Evolutionary conservation across 73 alveolate genomes (phyloP).

Genomic region (Uronychia binucleata): DNA sequence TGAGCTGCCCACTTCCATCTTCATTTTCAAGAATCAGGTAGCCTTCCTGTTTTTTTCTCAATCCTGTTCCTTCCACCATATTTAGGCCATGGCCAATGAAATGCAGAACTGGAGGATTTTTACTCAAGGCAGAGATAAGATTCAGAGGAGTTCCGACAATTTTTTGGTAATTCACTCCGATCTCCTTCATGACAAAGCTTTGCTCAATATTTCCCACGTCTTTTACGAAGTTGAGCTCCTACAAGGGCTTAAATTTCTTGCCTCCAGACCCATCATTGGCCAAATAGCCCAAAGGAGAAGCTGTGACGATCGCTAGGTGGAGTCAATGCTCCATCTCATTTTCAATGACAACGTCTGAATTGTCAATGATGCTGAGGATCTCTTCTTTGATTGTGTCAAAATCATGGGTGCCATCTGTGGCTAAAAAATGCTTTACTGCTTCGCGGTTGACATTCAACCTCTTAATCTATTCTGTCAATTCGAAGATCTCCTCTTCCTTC

Average conservation of each 20-base stretch:
- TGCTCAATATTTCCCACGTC: constrained; percentile 6
- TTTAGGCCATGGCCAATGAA: constrained; percentile 25
- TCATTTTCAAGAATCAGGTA: constrained; percentile 25
- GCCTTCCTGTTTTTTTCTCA: constrained; percentile 23
- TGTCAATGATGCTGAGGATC: too few species aligned
- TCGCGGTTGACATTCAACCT: too few species aligned
- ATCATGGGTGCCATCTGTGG: too few species aligned
- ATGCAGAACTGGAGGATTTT: constrained; percentile 20
- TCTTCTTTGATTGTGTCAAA: too few species aligned
- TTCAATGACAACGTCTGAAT: too few species aligned
- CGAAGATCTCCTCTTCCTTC: too few species aligned
- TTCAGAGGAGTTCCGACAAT: constrained; percentile 27
- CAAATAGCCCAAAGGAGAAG: constrained; percentile 34
- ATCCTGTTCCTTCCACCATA: too few species aligned
- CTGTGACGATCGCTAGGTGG: constrained; percentile 24
- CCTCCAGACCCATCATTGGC: constrained; percentile 13
- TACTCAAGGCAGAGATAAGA: constrained; percentile 2
- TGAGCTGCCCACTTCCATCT: constrained; percentile 30
- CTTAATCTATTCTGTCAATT: too few species aligned
- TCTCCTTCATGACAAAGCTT: neutral
- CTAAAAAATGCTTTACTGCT: too few species aligned
- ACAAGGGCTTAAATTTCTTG: constrained; percentile 12
- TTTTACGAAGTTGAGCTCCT: constrained; percentile 4
- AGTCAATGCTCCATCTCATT: constrained; percentile 1
- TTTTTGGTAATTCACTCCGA: constrained; percentile 1